Percentiles rank a stretch among this genome's conserved stretches.
Evolutionary conservation across 805 yeast genomes (phyloP).

Genomic region (Sugiyamaella americana): DNA sequence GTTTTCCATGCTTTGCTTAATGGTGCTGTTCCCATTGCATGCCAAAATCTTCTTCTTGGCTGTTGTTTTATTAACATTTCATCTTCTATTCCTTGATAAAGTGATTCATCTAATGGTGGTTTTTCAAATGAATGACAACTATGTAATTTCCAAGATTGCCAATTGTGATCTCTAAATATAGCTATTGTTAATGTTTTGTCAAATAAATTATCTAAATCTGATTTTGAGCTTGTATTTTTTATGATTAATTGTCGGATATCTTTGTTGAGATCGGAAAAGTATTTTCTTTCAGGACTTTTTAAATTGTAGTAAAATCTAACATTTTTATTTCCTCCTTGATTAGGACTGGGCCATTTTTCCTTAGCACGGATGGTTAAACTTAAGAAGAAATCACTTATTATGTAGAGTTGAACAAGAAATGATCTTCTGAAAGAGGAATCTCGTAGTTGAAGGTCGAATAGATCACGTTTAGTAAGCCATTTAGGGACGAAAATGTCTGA

Average conservation of each 20-base stretch:
- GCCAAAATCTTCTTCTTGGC: slow-evolving; percentile 25
- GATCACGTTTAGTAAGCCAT: slow-evolving; percentile 31
- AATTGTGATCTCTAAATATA: slow-evolving; percentile 24
- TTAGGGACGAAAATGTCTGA: slow-evolving; percentile 29
- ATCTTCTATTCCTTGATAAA: slow-evolving; percentile 7
- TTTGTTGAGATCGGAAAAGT: slow-evolving; percentile 13
- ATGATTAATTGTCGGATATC: background rate
- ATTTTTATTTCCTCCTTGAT: slow-evolving; percentile 18
- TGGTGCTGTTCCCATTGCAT: slow-evolving; percentile 30
- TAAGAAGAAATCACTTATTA: slow-evolving; percentile 26
- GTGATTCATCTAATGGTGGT: slow-evolving; percentile 11
- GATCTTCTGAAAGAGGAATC: slow-evolving; percentile 30
- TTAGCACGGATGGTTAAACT: slow-evolving; percentile 15
- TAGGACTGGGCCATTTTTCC: slow-evolving; percentile 9
- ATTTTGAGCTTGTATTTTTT: background rate
- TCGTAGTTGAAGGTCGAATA: slow-evolving; percentile 30
- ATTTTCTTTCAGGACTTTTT: slow-evolving; percentile 16
- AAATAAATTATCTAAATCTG: slow-evolving; percentile 18
- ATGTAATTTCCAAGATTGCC: slow-evolving; percentile 32
- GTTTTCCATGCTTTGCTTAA: slow-evolving; percentile 36
- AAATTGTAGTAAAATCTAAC: slow-evolving; percentile 21
- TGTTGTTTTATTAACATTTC: slow-evolving; percentile 8
- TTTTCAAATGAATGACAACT: slow-evolving; percentile 28
- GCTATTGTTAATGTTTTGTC: slow-evolving; percentile 17
- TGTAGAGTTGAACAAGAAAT: slow-evolving; percentile 25